Evolutionary conservation across 306 rosid genomes (phyloP).

Genomic region (Rubus parviflorus): DNA sequence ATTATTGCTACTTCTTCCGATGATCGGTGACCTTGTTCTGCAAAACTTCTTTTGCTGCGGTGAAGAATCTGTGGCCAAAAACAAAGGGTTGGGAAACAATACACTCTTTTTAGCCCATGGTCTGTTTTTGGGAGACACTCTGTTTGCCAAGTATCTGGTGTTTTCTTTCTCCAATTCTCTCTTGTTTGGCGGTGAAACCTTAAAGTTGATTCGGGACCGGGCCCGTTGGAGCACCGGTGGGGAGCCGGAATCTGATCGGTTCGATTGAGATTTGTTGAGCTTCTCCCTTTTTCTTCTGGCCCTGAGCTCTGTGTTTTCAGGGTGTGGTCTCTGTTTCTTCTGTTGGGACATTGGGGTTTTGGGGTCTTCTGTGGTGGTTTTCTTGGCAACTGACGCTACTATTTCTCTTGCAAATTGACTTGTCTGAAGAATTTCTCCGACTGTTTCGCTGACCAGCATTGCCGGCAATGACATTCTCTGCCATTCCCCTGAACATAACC

Average conservation of each 20-base stretch:
- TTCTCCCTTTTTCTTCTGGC: slow-evolving; percentile 84
- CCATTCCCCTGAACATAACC: slow-evolving; percentile 65
- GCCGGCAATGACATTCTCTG: slow-evolving; percentile 85
- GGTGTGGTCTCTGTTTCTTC: slow-evolving; percentile 39
- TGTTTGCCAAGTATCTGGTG: slow-evolving; percentile 53
- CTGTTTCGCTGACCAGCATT: slow-evolving; percentile 88
- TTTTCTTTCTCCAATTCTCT: slow-evolving; percentile 63
- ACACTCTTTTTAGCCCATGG: slow-evolving; percentile 89
- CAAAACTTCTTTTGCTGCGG: slow-evolving; percentile 57
- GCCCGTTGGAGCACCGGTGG: slow-evolving; percentile 62
- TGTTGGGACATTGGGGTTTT: slow-evolving; percentile 69
- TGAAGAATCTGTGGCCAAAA: slow-evolving; percentile 43
- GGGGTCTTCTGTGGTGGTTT: slow-evolving; percentile 54
- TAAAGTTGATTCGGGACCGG: slow-evolving; percentile 79
- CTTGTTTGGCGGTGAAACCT: slow-evolving; percentile 80
- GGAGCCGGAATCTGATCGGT: slow-evolving; percentile 32
- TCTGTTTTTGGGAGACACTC: slow-evolving; percentile 78
- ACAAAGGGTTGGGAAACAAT: slow-evolving; percentile 92
- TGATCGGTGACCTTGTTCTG: slow-evolving; percentile 74
- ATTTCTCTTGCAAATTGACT: slow-evolving; percentile 80
- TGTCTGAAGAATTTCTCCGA: slow-evolving; percentile 86
- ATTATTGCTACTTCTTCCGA: slow-evolving; percentile 36
- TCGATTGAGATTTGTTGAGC: slow-evolving; percentile 46
- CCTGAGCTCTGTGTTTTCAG: slow-evolving; percentile 68
- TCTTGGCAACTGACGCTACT: slow-evolving; percentile 51